These are phyloP conservation scores for Arabis hirsuta DNA, from an alignment of 345 rosid genomes.

Conservation along the genomic window DNA sequence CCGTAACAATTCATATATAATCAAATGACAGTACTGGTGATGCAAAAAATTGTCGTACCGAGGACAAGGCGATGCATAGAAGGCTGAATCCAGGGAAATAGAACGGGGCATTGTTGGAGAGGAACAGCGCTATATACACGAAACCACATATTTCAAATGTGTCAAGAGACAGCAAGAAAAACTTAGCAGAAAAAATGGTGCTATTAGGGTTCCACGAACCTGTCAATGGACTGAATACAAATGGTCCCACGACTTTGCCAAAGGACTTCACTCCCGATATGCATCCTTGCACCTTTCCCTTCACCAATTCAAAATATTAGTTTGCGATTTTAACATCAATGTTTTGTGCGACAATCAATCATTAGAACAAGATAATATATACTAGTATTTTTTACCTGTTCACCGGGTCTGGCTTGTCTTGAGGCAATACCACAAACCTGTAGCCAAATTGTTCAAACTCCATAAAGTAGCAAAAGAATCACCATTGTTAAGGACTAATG, in stretches of 20 bases:
- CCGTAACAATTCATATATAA: background rate
- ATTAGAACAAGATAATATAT: background rate
- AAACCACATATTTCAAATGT: background rate
- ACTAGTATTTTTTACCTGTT: conserved; percentile 58
- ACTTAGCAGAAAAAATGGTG: no score
- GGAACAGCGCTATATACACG: conserved; percentile 66
- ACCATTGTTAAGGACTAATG: conserved; percentile 3
- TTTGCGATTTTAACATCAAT: background rate
- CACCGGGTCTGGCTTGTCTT: conserved; percentile 71
- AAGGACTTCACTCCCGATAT: conserved; percentile 73
- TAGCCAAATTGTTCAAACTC: conserved; percentile 9
- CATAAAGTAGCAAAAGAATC: background rate
- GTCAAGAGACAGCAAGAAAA: background rate
- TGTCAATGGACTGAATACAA: conserved; percentile 86
- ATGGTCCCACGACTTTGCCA: conserved; percentile 74
- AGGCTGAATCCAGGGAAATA: conserved; percentile 87
- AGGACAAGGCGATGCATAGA: conserved; percentile 59
- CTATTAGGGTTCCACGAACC: conserved; percentile 35
- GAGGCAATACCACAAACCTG: conserved; percentile 73
- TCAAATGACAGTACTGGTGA: background rate
- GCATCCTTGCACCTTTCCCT: conserved; percentile 98
- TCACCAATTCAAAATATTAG: conserved; percentile 22
- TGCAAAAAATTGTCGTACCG: conserved; percentile 48
- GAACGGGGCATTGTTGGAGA: conserved; percentile 77
- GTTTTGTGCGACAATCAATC: background rate